phyloP scores from a whole-genome alignment of 2,329 filamentous ascomycete genomes.

The Calonectria naviculata region DNA sequence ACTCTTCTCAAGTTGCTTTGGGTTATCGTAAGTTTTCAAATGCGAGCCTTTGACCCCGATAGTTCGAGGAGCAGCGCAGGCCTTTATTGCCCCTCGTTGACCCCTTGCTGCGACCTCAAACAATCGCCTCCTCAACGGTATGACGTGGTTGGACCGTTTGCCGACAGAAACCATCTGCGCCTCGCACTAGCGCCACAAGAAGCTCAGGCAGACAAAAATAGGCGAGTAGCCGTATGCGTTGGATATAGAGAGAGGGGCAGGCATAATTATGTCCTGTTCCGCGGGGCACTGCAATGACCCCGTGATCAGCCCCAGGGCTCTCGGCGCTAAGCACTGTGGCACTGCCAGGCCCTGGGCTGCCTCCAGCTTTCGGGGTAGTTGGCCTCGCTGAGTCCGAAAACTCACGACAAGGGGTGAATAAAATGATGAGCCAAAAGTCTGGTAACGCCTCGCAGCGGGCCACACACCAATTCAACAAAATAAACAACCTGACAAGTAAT shows the following conservation, averaged over 20 bases:
- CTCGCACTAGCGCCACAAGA: conserved; percentile 2
- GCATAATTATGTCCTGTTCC: background rate
- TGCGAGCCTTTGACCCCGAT: background rate
- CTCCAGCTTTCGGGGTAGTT: background rate
- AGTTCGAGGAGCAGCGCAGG: background rate
- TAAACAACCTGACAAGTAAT: too few relatives aligned
- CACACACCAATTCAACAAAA: too few relatives aligned
- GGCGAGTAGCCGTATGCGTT: background rate
- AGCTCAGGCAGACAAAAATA: background rate
- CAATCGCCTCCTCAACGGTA: background rate
- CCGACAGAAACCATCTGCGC: conserved; percentile 14
- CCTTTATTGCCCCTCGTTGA: conserved; percentile 16
- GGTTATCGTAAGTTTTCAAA: background rate
- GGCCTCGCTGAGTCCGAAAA: background rate
- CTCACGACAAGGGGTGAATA: too few relatives aligned
- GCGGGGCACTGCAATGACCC: background rate
- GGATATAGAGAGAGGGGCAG: background rate
- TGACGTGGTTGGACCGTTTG: conserved; percentile 17
- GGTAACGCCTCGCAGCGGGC: too few relatives aligned
- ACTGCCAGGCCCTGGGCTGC: background rate
- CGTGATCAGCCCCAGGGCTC: background rate
- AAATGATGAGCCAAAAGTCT: too few relatives aligned
- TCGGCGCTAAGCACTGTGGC: background rate
- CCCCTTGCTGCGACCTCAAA: conserved; percentile 7
- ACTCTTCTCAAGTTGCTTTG: background rate